phyloP scores from a whole-genome alignment of 495 filamentous ascomycete genomes.

The Melanomma pulvis-pyrius region DNA sequence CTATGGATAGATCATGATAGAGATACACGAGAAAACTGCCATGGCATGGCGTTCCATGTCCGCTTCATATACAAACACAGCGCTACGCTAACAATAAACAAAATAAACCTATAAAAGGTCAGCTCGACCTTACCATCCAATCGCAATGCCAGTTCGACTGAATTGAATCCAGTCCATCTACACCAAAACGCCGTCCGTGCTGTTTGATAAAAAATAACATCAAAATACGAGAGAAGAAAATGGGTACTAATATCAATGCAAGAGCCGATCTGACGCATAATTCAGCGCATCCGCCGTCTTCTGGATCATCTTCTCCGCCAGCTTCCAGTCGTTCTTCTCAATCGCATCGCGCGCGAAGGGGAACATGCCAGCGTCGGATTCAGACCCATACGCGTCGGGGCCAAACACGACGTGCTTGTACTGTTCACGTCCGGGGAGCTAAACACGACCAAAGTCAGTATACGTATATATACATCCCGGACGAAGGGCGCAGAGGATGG shows the following conservation, averaged over 20 bases:
- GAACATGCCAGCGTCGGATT: slow-evolving; percentile 76
- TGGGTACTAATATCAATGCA: slow-evolving; percentile 37
- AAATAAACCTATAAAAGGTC: too few species aligned
- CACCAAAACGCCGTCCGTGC: slow-evolving; percentile 8
- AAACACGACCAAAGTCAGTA: not conserved
- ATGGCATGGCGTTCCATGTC: too few species aligned
- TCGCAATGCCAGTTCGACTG: too few species aligned
- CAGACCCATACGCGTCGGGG: slow-evolving; percentile 72
- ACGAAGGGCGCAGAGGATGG: not conserved
- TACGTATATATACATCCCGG: not conserved
- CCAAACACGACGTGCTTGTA: slow-evolving; percentile 93
- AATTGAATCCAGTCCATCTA: too few species aligned
- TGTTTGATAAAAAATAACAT: not conserved
- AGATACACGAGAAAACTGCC: not conserved
- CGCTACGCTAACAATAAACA: too few species aligned
- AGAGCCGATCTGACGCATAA: slow-evolving; percentile 64
- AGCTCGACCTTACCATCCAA: too few species aligned
- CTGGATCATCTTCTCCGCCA: slow-evolving; percentile 69
- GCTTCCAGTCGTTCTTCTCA: slow-evolving; percentile 67
- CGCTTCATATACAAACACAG: too few species aligned
- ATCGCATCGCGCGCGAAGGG: slow-evolving; percentile 84
- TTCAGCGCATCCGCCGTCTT: slow-evolving; percentile 71
- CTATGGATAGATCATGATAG: not conserved
- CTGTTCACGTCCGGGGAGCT: slow-evolving; percentile 87
- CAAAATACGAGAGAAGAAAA: not conserved